Conservation (phyloP, 768 basidiomycete genomes). For the Austroboletus eburneus region DNA sequence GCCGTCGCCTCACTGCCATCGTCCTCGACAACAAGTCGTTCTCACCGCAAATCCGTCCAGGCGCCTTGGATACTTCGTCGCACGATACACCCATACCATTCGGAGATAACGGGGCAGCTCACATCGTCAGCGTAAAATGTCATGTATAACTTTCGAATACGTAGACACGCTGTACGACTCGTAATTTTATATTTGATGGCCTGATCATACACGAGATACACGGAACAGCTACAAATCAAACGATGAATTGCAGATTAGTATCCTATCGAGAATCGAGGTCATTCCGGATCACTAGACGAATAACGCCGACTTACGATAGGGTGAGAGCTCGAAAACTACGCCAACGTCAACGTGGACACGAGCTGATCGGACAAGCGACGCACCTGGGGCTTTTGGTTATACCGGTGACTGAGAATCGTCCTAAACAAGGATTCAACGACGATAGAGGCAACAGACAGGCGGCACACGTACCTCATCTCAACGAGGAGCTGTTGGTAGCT, state of each 20-base stretch:
- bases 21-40: conserved; percentile 42
- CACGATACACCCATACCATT: conserved; percentile 40
- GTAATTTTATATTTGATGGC: too few relatives aligned
- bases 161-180: too few relatives aligned
- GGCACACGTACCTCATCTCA: conserved; percentile 36
- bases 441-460: neutral
- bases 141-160: too few relatives aligned
- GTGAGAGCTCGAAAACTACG: conserved; percentile 40
- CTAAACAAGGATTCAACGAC: conserved; percentile 19
- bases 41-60: conserved; percentile 6
- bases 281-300: neutral
- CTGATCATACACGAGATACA: conserved; percentile 2
- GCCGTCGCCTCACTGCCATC: conserved; percentile 59
- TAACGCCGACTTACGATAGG: conserved; percentile 34
- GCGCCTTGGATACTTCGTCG: conserved; percentile 17
- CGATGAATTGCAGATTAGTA: conserved; percentile 27
- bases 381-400: conserved; percentile 56
- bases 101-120: conserved; percentile 51
- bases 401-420: conserved; percentile 41
- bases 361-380: neutral
- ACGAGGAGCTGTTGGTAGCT: conserved; percentile 49
- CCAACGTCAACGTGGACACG: conserved; percentile 6
- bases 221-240: conserved; percentile 12
- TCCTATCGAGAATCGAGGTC: conserved; percentile 16
- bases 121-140: conserved; percentile 52